Evolutionary conservation across 371 early-diverging fungal genomes (phyloP).

Genomic region (Dichotomocladium elegans): DNA sequence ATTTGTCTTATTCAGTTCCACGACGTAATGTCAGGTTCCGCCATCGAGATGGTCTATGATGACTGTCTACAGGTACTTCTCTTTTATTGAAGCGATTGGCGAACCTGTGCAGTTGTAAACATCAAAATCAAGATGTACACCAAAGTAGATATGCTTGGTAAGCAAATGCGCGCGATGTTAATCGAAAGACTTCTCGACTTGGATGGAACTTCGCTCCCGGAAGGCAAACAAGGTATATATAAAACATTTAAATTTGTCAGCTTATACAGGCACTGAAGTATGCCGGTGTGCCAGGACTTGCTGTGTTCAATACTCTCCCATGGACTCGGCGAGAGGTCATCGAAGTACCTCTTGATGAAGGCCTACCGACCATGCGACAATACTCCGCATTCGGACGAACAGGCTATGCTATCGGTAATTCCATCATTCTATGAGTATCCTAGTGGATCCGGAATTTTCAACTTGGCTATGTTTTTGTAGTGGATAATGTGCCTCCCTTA

Average conservation of each 20-base stretch:
- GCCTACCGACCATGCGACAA: conserved; percentile 43
- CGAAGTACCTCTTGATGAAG: conserved; percentile 56
- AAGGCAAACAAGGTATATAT: conserved; percentile 9
- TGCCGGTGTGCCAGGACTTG: too few species aligned
- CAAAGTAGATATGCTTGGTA: conserved; percentile 34
- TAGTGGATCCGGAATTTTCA: too few species aligned
- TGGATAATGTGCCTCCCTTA: conserved; percentile 29
- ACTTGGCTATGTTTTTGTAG: conserved; percentile 4
- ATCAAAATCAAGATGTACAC: conserved; percentile 30
- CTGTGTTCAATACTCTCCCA: conserved; percentile 74
- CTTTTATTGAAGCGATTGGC: not conserved
- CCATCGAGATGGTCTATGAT: conserved; percentile 87
- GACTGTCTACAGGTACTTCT: conserved; percentile 68
- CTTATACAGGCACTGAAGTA: too few species aligned
- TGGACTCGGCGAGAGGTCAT: conserved; percentile 78
- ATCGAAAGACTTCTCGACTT: conserved; percentile 25
- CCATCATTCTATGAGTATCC: not conserved
- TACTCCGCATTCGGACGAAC: conserved; percentile 47
- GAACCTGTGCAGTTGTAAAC: not conserved
- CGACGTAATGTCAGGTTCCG: conserved; percentile 87
- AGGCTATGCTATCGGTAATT: conserved; percentile 45
- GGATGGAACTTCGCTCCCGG: conserved; percentile 9
- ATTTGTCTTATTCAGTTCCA: conserved; percentile 94
- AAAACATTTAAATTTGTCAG: not conserved
- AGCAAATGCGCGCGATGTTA: conserved; percentile 29